These are phyloP conservation scores for Penicillium occitanis DNA, from an alignment of 2,329 filamentous ascomycete genomes.

Conservation along the genomic window DNA sequence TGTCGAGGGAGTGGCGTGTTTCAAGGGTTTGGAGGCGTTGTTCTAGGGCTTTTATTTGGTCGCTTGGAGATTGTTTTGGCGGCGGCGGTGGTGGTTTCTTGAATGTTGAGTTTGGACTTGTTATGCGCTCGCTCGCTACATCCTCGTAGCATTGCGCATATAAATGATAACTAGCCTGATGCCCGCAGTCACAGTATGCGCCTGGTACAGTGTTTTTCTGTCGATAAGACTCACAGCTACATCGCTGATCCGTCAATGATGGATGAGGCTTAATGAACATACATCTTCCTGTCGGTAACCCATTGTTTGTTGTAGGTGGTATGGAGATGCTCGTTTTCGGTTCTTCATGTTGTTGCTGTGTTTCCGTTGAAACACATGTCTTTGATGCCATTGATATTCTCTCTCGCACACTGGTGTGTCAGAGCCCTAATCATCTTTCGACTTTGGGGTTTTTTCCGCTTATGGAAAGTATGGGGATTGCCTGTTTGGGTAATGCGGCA, in stretches of 20 bases:
- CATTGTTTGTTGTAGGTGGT: not conserved
- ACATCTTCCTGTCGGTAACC: not conserved
- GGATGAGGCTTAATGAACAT: not conserved
- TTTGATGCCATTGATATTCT: not conserved
- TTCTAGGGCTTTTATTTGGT: not conserved
- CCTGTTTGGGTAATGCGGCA: not conserved
- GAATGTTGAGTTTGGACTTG: not conserved
- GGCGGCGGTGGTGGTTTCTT: not conserved
- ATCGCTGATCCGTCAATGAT: not conserved
- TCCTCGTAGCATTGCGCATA: not conserved
- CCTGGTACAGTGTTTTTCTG: not conserved
- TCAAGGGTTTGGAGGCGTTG: not conserved
- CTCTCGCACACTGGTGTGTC: not conserved
- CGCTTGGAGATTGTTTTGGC: not conserved
- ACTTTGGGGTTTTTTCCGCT: not conserved
- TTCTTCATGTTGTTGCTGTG: not conserved
- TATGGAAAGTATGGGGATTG: not conserved
- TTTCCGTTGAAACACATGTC: not conserved
- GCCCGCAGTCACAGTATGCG: not conserved
- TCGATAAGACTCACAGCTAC: not conserved
- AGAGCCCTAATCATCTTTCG: not conserved
- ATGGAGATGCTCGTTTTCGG: not conserved
- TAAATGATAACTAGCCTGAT: constrained; percentile 1
- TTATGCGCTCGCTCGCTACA: not conserved
- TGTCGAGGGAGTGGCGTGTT: not conserved